A percentile compares a stretch with the other conserved stretches of the same genome.
phyloP scores from a whole-genome alignment of 2,329 filamentous ascomycete genomes.

The Fusarium annulatum region DNA sequence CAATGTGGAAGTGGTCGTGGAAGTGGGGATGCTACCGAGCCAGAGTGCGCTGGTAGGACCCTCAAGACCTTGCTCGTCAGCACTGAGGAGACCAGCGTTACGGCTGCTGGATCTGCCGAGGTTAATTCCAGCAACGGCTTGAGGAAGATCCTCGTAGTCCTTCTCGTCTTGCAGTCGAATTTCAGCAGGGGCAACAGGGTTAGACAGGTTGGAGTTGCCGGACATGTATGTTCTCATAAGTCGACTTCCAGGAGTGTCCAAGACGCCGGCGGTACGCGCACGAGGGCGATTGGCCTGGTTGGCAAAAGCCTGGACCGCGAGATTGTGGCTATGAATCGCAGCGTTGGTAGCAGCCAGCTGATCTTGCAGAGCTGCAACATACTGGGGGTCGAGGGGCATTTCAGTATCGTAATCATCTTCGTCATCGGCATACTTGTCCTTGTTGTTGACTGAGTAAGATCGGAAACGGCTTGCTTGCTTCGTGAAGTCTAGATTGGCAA shows the following conservation, averaged over 20 bases:
- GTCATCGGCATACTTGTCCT: conserved; percentile 93
- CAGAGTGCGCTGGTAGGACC: conserved; percentile 93
- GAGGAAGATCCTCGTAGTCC: conserved; percentile 82
- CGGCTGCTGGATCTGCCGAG: conserved; percentile 74
- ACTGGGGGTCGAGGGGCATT: conserved; percentile 65
- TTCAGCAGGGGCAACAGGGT: conserved; percentile 79
- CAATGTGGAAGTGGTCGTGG: conserved; percentile 93
- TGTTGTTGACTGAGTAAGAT: conserved; percentile 98
- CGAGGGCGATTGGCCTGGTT: conserved; percentile 87
- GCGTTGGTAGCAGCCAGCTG: conserved; percentile 73
- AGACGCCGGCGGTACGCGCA: conserved; percentile 89
- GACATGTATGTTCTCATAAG: conserved; percentile 79
- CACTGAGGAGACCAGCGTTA: conserved; percentile 74
- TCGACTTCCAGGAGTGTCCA: conserved; percentile 79
- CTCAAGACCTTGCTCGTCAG: conserved; percentile 84
- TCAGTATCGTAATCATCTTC: conserved; percentile 78
- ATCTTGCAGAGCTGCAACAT: conserved; percentile 70
- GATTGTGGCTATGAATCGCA: conserved; percentile 88
- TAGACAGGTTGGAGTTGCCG: conserved; percentile 76
- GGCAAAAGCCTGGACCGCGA: conserved; percentile 92
- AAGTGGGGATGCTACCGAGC: conserved; percentile 97
- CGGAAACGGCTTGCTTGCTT: conserved; percentile 88
- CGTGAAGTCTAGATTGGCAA: conserved; percentile 80
- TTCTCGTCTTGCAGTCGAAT: conserved; percentile 78
- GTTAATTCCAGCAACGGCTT: conserved; percentile 84